These are phyloP conservation scores for Catharanthus roseus DNA, from an alignment of 257 asterid species.

Conservation along the genomic window DNA sequence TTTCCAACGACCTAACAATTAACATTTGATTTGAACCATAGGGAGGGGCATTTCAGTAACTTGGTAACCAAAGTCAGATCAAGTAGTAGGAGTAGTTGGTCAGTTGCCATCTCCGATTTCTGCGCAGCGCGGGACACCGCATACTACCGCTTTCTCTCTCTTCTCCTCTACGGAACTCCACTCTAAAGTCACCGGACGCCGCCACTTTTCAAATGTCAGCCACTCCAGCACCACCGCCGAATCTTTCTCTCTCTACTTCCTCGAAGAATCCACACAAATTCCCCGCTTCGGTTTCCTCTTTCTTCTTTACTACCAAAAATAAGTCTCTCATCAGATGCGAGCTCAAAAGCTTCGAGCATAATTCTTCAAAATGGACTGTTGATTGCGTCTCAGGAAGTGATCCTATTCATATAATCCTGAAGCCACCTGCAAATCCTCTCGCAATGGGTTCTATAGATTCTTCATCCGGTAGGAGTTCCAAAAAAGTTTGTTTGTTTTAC, in stretches of 20 bases:
- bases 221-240: conserved; percentile 38
- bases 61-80: too few relatives aligned
- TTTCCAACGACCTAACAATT: too few relatives aligned
- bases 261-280: conserved; percentile 17
- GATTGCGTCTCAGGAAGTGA: conserved; percentile 68
- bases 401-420: conserved; percentile 84
- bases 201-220: conserved; percentile 49
- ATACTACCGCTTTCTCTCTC: not conserved
- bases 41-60: not conserved
- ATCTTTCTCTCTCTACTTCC: conserved; percentile 24
- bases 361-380: conserved; percentile 60
- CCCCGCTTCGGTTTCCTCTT: conserved; percentile 18
- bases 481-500: conserved; percentile 69
- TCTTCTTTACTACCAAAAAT: conserved; percentile 15
- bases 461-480: conserved; percentile 34
- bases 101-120: conserved; percentile 15
- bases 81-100: not conserved
- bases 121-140: conserved; percentile 12
- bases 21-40: too few relatives aligned
- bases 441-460: conserved; percentile 43
- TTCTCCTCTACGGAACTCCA: too few relatives aligned
- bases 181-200: conserved; percentile 10
- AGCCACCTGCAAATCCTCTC: conserved; percentile 56
- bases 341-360: conserved; percentile 27
- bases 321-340: conserved; percentile 43